Base-by-base conservation (phyloP, 2,329 filamentous ascomycete genomes). In the Aureobasidium sp. region DNA sequence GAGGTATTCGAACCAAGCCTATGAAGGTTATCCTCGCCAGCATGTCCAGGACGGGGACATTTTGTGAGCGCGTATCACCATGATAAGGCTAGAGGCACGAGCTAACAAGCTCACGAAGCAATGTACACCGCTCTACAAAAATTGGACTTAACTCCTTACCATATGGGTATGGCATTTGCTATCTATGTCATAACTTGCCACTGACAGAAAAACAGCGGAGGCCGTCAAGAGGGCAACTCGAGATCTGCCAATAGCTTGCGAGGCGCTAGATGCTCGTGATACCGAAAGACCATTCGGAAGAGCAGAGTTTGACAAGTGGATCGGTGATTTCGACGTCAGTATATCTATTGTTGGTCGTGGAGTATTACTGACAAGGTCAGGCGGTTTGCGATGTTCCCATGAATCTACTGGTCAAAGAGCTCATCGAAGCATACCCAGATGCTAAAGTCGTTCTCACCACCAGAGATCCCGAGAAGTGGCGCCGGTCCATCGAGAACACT, bases 1-100 rank as follows among this genome's bases (percentile, higher is more conserved):
- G 54, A 7, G 62, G 55, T 11, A 21, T 54, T 25, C 63, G 67
- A 21, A 68, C 62, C 3, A 55, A 42, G 15, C 61, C 65, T 6
- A 68, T 70, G 64, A 44, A 62, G 41, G 63, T 69, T n/a, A 64
- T 70, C 10, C 62, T 66, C 34, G 61, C 69, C 16, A 67, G 67
- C 15, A 47, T 65, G 32, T 64, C 63, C 11, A 65, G 68, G 16
- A 70, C 66, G 16, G 67, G 68, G 2, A 70, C 68, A 1, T 63
- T 67, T 48, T 66, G 58, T 60, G 50, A 42, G 32, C 4, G 13
- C 3, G 2, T n/a, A 25, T 7, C 11, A 13, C 16, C 34, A n/a
- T 30, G n/a, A 49, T 5, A 30, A 29, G 15, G 6, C 15, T 13
- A 11, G 29, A n/a, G 9, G 7, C 25, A 34, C 15, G 8, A 3